phyloP scores from a whole-genome alignment of 345 rosid genomes.

The Eucalyptus sp. region DNA sequence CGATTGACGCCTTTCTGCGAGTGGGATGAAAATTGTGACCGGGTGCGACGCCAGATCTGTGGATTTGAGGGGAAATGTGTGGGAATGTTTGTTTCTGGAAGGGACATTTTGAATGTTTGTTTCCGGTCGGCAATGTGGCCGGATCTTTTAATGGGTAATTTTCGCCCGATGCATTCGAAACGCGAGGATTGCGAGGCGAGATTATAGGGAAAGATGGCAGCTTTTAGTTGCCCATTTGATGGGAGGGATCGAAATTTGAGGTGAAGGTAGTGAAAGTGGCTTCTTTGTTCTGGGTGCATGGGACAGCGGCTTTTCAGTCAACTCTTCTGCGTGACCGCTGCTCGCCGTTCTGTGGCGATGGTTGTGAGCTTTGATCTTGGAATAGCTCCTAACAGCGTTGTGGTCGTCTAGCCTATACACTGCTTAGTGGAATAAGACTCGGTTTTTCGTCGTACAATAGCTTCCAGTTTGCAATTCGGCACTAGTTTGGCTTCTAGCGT shows the following conservation, averaged over 20 bases:
- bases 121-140: neutral
- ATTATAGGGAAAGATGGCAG: neutral
- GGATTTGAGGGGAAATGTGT: neutral
- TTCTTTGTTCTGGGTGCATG: neutral
- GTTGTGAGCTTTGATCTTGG: neutral
- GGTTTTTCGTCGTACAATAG: neutral
- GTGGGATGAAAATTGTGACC: neutral
- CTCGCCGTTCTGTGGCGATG: neutral
- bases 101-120: neutral
- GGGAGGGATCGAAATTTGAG: neutral
- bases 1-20: neutral
- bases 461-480: neutral
- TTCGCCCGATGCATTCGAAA: neutral
- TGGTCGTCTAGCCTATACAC: neutral
- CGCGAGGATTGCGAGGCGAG: neutral
- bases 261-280: neutral
- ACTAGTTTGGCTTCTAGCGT: neutral
- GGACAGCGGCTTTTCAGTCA: neutral
- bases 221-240: neutral
- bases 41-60: neutral
- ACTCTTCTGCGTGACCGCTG: neutral
- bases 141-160: neutral
- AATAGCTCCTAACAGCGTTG: neutral
- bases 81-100: neutral
- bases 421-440: neutral